Evolutionary conservation across 2,329 filamentous ascomycete genomes (phyloP).

Genomic region (Blastomyces emzantsi): DNA sequence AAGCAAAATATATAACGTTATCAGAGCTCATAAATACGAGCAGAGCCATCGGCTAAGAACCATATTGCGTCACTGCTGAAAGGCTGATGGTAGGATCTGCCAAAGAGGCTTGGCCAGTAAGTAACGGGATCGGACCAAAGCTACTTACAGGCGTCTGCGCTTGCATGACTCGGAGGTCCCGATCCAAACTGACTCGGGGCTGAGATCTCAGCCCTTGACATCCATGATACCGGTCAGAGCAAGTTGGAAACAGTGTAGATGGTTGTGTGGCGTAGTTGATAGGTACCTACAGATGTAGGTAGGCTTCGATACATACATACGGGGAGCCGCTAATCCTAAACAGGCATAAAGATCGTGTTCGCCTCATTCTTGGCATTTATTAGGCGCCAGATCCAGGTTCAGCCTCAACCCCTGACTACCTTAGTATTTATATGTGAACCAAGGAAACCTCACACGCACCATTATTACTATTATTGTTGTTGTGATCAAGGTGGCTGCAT

Average conservation of each 20-base stretch:
- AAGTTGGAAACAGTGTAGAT: too few species aligned
- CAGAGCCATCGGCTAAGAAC: neutral
- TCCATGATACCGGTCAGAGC: too few species aligned
- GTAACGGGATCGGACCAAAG: neutral
- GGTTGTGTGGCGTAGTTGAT: too few species aligned
- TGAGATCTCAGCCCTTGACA: neutral
- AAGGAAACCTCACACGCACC: too few species aligned
- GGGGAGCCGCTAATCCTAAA: neutral
- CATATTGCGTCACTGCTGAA: constrained; percentile 1
- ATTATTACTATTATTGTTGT: too few species aligned
- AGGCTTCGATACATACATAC: too few species aligned
- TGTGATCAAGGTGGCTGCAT: neutral
- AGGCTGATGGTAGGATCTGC: neutral
- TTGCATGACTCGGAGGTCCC: neutral
- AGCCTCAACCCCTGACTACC: too few species aligned
- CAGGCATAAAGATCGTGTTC: neutral
- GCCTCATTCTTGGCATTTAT: neutral
- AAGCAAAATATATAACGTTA: neutral
- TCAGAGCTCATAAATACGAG: neutral
- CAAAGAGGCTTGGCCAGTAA: neutral
- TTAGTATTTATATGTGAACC: too few species aligned
- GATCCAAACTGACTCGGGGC: neutral
- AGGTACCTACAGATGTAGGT: too few species aligned
- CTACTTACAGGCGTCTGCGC: neutral
- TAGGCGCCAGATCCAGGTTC: neutral